Evolutionary conservation across 2,329 filamentous ascomycete species (phyloP), one percentile per base, ranked within the genome.

Genomic region (Fusarium lateritium): DNA sequence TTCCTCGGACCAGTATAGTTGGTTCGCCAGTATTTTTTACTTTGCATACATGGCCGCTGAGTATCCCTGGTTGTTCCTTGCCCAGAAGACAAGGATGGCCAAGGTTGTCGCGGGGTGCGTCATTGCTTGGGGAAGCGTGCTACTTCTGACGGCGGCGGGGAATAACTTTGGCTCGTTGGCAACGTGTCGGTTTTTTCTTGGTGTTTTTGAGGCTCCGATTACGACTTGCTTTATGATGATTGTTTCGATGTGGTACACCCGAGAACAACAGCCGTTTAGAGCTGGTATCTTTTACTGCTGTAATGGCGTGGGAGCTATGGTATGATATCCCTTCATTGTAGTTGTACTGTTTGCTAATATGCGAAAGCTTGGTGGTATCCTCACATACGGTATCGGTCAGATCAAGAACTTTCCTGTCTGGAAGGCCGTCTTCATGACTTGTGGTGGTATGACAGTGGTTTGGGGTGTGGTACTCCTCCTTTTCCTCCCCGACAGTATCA

Each of bases 1-100:
- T 50, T 79, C 75, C 2, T 75, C 78, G 15, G 76, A 76, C 0
- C 77, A 86, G 40, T 88, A 88, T 51, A 81, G 80, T 31, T 86
- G 85, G 84, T 79, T 86, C 2, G 82, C 83, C 2, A 83, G 80
- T 19, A 82, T 87, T 6, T 88, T 88, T 72, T 88, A 87, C 62
- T 79, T 88, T n/a, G 85, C 77, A 10, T 82, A 81, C 45, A 73
- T 85, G 5, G 71, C 78, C 1, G 82, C 81, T 2, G 82, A 84
- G 40, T 80, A 79, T 21, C 79, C 79, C 0, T 79, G 76, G 76
- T 62, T 75, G 26, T 78, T 73, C 50, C 69, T 80, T 1, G 78
- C 76, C 0, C 79, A 81, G 52, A 76, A 77, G 55, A 78, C 76
- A 3, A 72, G 64, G 4, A 79, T 80, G 76, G 78, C 71, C 21